Evolutionary conservation across 768 basidiomycete species (phyloP).

Genomic region (Tephrocybe sp.): DNA sequence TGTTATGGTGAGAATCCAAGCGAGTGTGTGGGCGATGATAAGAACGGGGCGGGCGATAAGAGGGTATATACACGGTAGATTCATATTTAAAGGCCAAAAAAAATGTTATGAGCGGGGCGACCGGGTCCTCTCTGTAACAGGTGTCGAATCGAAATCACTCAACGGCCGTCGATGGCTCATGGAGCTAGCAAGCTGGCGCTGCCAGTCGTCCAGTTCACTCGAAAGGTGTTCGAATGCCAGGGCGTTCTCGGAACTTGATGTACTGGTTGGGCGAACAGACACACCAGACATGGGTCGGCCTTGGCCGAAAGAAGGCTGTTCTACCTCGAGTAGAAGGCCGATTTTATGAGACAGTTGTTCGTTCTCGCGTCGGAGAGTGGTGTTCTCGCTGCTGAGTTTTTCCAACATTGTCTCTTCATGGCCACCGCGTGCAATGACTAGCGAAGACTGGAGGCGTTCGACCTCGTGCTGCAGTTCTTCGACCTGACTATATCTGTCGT

Average conservation of each 20-base stretch:
- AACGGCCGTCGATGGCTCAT: constrained; percentile 72
- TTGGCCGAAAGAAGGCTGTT: constrained; percentile 70
- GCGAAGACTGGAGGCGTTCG: constrained; percentile 69
- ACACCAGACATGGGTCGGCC: constrained; percentile 62
- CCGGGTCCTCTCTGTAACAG: constrained; percentile 57
- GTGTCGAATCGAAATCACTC: constrained; percentile 68
- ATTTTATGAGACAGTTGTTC: constrained; percentile 92
- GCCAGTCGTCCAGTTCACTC: constrained; percentile 84
- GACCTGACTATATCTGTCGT: constrained; percentile 72
- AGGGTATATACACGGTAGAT: constrained; percentile 53
- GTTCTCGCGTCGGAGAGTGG: constrained; percentile 78
- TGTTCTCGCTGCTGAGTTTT: constrained; percentile 82
- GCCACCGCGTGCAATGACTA: constrained; percentile 73
- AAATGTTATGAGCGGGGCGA: constrained; percentile 53
- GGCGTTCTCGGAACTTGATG: constrained; percentile 81
- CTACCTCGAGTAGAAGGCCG: constrained; percentile 82
- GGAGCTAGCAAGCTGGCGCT: constrained; percentile 78
- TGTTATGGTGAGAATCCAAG: constrained; percentile 48
- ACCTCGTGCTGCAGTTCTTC: constrained; percentile 83
- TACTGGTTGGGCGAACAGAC: constrained; percentile 61
- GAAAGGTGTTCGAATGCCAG: constrained; percentile 76
- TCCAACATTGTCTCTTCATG: constrained; percentile 78
- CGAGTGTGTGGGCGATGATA: constrained; percentile 45
- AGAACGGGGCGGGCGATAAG: constrained; percentile 20
- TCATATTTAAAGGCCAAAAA: constrained; percentile 29